Percentiles rank a stretch among this genome's conserved stretches.
Evolutionary conservation across 352 stramenopile genomes (phyloP).

Genomic region (Phytophthora rubi): DNA sequence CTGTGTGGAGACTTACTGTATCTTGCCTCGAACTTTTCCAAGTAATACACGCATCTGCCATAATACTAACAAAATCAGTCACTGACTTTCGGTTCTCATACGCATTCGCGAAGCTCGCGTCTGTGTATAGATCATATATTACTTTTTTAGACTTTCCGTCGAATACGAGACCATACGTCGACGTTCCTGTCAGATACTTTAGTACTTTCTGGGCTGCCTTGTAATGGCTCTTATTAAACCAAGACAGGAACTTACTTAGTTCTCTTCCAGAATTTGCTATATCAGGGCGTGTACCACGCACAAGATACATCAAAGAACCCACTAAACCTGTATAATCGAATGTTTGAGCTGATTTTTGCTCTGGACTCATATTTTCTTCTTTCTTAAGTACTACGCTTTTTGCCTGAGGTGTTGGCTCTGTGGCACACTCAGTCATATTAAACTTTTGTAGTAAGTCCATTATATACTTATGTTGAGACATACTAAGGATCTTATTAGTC

Average conservation of each 20-base stretch:
- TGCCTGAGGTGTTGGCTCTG: background rate
- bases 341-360: constrained; percentile 7
- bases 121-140: constrained; percentile 17
- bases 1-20: constrained; percentile 13
- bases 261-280: background rate
- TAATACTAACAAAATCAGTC: constrained; percentile 16
- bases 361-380: constrained; percentile 5
- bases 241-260: background rate
- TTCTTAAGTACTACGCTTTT: background rate
- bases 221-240: no score
- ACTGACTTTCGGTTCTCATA: constrained; percentile 14
- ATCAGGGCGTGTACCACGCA: background rate
- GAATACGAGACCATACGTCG: constrained; percentile 3
- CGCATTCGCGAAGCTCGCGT: constrained; percentile 20
- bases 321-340: constrained; percentile 19
- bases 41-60: constrained; percentile 13
- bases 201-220: no score
- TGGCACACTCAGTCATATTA: background rate
- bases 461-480: constrained; percentile 12
- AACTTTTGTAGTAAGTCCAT: constrained; percentile 16
- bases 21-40: constrained; percentile 14
- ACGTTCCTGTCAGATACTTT: background rate
- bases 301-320: background rate
- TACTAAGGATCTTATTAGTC: constrained; percentile 9
- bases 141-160: constrained; percentile 12